phyloP scores from a whole-genome alignment of 768 basidiomycete genomes.

The Amanita polypyramis region DNA sequence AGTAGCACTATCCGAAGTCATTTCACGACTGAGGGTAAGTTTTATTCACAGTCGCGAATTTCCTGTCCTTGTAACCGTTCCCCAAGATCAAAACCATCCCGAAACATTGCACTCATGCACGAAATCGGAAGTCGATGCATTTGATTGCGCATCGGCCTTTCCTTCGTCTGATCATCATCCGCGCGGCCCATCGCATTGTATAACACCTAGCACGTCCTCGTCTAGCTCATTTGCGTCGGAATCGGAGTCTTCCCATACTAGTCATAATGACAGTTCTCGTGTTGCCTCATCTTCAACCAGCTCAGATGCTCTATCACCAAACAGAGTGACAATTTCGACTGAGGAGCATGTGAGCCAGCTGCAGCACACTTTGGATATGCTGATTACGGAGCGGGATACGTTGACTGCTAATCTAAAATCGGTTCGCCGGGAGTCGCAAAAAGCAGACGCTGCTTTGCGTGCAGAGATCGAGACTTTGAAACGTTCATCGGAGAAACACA shows the following conservation, averaged over 20 bases:
- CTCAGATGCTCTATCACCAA: neutral
- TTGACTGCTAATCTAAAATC: constrained; percentile 65
- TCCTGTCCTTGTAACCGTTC: neutral
- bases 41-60: constrained; percentile 6
- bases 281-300: constrained; percentile 20
- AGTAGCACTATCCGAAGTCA: constrained; percentile 40
- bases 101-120: constrained; percentile 21
- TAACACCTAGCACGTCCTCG: constrained; percentile 9
- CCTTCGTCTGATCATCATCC: constrained; percentile 22
- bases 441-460: constrained; percentile 70
- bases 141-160: constrained; percentile 19
- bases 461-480: constrained; percentile 79
- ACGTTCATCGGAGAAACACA: constrained; percentile 72
- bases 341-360: constrained; percentile 63
- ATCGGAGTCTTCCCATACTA: constrained; percentile 2
- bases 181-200: constrained; percentile 10
- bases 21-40: constrained; percentile 57
- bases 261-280: constrained; percentile 4
- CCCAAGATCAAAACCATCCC: constrained; percentile 18
- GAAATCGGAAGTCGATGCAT: constrained; percentile 25
- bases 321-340: constrained; percentile 33
- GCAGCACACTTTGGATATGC: constrained; percentile 50
- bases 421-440: constrained; percentile 72
- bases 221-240: constrained; percentile 5
- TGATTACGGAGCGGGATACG: constrained; percentile 58